Conservation (phyloP, 139 green algal genomes). For the Auxenochlorella pyrenoidosa region DNA sequence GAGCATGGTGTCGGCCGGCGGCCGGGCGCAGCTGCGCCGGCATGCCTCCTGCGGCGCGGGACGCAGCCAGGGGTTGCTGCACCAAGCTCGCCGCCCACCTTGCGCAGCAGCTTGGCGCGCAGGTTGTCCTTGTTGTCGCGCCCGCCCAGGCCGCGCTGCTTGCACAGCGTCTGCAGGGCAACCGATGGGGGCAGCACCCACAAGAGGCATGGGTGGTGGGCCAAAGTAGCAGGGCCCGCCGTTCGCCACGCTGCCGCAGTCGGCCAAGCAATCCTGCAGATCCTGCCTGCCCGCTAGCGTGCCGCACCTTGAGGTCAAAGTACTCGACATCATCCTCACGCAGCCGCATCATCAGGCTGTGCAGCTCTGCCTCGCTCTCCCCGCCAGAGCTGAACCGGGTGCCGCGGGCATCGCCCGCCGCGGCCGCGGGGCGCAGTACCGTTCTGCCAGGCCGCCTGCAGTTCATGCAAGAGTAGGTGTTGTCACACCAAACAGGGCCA, state of each 20-base stretch:
- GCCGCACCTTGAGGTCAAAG: conserved; percentile 46
- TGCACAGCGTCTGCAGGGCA: conserved; percentile 31
- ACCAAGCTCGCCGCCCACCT: not conserved
- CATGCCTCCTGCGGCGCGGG: not conserved
- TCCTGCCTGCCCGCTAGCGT: not conserved
- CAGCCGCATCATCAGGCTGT: conserved; percentile 33
- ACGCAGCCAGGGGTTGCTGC: not conserved
- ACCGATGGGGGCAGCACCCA: not conserved
- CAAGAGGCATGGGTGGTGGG: too few relatives aligned
- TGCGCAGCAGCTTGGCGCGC: conserved; percentile 41
- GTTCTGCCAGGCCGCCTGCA: too few relatives aligned
- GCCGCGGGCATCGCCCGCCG: not conserved
- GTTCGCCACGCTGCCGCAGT: too few relatives aligned
- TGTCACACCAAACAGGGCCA: too few relatives aligned
- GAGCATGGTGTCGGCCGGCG: too few relatives aligned
- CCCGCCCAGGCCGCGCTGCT: conserved; percentile 37
- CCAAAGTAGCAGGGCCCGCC: too few relatives aligned
- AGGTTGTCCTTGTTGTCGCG: conserved; percentile 49
- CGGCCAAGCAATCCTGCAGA: too few relatives aligned
- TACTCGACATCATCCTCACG: conserved; percentile 54
- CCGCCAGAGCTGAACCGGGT: not conserved
- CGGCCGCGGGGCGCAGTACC: not conserved
- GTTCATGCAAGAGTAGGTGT: too few relatives aligned
- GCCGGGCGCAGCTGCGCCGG: not conserved
- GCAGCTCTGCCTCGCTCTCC: not conserved